Evolutionary conservation across 371 early-diverging fungal species (phyloP).

Genomic region (Rhizomucor miehei): DNA sequence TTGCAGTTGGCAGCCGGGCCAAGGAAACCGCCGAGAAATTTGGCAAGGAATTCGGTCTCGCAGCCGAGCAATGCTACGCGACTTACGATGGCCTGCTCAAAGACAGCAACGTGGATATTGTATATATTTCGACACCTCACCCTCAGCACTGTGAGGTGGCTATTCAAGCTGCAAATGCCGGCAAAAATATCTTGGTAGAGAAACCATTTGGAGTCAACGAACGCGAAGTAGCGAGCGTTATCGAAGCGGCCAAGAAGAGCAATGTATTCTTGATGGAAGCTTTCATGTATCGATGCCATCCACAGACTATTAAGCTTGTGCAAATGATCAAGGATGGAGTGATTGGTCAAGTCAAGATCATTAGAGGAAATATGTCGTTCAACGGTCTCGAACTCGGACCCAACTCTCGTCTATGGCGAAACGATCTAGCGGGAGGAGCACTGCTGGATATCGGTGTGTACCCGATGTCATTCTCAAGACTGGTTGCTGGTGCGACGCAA

Average conservation of each 20-base stretch:
- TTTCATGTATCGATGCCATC: conserved; percentile 52
- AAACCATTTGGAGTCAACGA: conserved; percentile 52
- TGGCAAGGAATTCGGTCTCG: conserved; percentile 25
- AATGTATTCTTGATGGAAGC: conserved; percentile 47
- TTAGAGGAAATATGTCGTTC: conserved; percentile 38
- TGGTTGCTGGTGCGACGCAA: conserved; percentile 36
- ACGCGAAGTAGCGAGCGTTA: conserved; percentile 26
- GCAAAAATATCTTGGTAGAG: conserved; percentile 49
- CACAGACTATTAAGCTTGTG: conserved; percentile 33
- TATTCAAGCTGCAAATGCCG: conserved; percentile 23
- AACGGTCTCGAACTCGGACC: conserved; percentile 34
- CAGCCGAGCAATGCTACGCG: conserved; percentile 21
- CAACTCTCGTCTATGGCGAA: conserved; percentile 40
- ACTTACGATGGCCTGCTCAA: conserved; percentile 33
- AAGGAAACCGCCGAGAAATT: conserved; percentile 26
- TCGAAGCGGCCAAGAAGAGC: conserved; percentile 27
- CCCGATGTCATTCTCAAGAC: conserved; percentile 42
- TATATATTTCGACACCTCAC: conserved; percentile 48
- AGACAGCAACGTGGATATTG: conserved; percentile 38
- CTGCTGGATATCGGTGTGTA: conserved; percentile 52
- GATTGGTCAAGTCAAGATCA: conserved; percentile 38
- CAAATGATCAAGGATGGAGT: conserved; percentile 26
- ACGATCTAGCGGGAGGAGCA: conserved; percentile 47
- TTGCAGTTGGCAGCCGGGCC: conserved; percentile 45
- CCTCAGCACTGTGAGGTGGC: conserved; percentile 44